Evolutionary conservation across 2,329 filamentous ascomycete species (phyloP), one percentile per base, ranked within the genome.

Genomic region (Hymenoscyphus linearis): DNA sequence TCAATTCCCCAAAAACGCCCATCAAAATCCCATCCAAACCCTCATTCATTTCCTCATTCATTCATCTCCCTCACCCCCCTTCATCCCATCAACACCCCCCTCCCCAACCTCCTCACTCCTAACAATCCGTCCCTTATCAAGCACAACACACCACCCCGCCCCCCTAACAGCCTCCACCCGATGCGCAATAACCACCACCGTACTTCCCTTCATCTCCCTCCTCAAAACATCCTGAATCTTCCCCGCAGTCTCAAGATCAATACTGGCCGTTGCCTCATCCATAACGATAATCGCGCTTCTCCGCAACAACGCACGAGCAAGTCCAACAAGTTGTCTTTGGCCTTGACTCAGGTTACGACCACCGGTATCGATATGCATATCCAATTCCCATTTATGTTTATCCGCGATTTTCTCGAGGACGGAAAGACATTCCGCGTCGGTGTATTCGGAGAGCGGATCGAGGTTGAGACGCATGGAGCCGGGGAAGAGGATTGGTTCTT

Each of bases 141-240:
- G 63, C 3, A 70, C 66, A 40, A 73, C 67, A 58, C 66, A 68
- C 31, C 78, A 82, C 60, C 84, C 80, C 2, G 83, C 84, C 65
- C 81, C 79, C 67, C 77, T 79, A 3, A 88, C 84, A 52, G 85
- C 85, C 69, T 86, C 82, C 5, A 86, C 73, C 1, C 85, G 78
- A 77, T 88, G 85, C 22, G 85, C 85, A 73, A 88, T 85, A 0
- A 82, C 85, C 60, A 88, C 80, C 14, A 88, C 85, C 0, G 85
- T 88, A 63, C 80, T 83, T 61, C 78, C 77, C 55, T 72, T 76
- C 77, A 85, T 76, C 71, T 85, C 82, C 66, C 82, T 80, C 54
- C 81, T 75, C 68, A 85, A 69, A 18, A 85, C 76, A 58, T 76
- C 74, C 68, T 85, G 81, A 53, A 85, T 83, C 62, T 79, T 72